phyloP scores from a whole-genome alignment of 73 alveolate genomes.

The Effrenium voratum region DNA sequence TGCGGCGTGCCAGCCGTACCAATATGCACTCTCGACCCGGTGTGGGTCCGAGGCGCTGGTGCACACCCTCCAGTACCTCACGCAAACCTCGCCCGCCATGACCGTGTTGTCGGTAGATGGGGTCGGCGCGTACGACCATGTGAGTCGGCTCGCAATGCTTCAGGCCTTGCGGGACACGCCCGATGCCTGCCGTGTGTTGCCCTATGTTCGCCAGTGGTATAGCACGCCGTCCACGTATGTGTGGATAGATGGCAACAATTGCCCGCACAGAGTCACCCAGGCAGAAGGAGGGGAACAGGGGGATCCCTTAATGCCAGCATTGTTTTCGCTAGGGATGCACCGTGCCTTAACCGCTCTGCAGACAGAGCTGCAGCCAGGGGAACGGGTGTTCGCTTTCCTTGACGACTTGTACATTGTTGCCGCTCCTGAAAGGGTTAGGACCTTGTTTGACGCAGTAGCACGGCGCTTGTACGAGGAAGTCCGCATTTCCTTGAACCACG shows the following conservation, averaged over 20 bases:
- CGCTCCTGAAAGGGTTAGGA: not conserved
- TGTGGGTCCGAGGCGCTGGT: too few species aligned
- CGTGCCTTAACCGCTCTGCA: not conserved
- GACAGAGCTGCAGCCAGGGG: not conserved
- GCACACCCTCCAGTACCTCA: too few species aligned
- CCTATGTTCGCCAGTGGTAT: not conserved
- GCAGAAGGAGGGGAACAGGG: constrained; percentile 1
- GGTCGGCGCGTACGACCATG: too few species aligned
- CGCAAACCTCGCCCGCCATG: too few species aligned
- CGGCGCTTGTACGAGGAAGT: not conserved
- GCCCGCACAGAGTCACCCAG: not conserved
- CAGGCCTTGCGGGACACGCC: too few species aligned
- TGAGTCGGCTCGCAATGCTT: too few species aligned
- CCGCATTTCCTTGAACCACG: not conserved
- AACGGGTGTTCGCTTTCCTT: not conserved
- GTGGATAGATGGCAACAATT: not conserved
- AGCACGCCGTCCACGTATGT: not conserved
- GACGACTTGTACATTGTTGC: not conserved
- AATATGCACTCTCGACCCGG: too few species aligned
- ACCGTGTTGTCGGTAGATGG: too few species aligned
- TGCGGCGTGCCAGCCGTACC: too few species aligned
- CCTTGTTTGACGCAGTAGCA: not conserved
- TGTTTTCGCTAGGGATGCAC: not conserved
- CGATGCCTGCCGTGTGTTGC: too few species aligned
- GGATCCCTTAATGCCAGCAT: not conserved